Evolutionary conservation across 1,284 basidiomycete species (phyloP).

Genomic region (Cutaneotrichosporon cavernicola): DNA sequence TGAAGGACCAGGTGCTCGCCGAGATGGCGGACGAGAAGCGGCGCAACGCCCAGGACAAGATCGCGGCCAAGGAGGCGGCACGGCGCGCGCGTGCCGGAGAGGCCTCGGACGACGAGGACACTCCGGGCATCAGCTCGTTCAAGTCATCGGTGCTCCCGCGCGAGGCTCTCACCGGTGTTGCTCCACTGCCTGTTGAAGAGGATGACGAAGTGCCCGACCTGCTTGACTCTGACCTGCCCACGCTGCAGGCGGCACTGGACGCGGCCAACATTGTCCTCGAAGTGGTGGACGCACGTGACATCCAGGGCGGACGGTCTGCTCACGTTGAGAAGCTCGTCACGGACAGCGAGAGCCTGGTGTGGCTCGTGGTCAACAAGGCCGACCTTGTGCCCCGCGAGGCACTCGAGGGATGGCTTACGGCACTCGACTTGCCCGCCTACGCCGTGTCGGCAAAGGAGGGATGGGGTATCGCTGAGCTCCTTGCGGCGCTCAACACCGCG

Average conservation of each 20-base stretch:
- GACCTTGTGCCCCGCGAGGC: slow-evolving; percentile 82
- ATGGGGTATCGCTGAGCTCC: slow-evolving; percentile 39
- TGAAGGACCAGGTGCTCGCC: slow-evolving; percentile 93
- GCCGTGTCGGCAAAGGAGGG: slow-evolving; percentile 59
- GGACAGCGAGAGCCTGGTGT: slow-evolving; percentile 52
- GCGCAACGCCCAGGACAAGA: slow-evolving; percentile 54
- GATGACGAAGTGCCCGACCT: slow-evolving; percentile 60
- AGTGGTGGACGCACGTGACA: slow-evolving; percentile 83
- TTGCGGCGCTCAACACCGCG: slow-evolving; percentile 13
- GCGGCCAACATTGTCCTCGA: slow-evolving; percentile 79
- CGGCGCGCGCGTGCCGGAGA: slow-evolving; percentile 10
- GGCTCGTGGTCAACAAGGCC: slow-evolving; percentile 81
- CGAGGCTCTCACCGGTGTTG: slow-evolving; percentile 21
- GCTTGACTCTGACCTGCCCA: slow-evolving; percentile 66
- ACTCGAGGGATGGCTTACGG: slow-evolving; percentile 70
- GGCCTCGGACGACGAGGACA: slow-evolving; percentile 44
- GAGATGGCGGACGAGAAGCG: slow-evolving; percentile 80
- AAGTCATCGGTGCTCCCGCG: slow-evolving; percentile 29
- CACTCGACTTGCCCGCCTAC: slow-evolving; percentile 70
- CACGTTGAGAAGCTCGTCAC: slow-evolving; percentile 64
- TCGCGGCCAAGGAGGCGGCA: slow-evolving; percentile 4
- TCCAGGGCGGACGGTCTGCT: slow-evolving; percentile 65
- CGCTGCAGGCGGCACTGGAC: slow-evolving; percentile 71
- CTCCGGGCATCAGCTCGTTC: slow-evolving; percentile 42
- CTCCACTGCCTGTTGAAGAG: slow-evolving; percentile 18